Conservation (phyloP, 257 asterid genomes). For the Solanum clarkiae region DNA sequence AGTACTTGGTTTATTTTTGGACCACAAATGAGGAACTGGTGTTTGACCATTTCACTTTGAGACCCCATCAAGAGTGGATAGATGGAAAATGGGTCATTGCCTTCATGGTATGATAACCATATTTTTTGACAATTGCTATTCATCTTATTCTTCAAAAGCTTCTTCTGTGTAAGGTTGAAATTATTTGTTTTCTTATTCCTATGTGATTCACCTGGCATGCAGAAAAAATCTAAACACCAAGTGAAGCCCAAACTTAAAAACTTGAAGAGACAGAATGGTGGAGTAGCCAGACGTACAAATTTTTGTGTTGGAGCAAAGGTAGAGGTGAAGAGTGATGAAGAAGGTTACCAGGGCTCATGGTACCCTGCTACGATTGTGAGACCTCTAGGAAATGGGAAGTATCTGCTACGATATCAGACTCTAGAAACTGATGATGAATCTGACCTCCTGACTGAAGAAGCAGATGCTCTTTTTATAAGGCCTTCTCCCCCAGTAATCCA, state of each 20-base stretch:
- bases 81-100: constrained; percentile 47
- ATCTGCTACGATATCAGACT: constrained; percentile 34
- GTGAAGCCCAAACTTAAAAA: constrained; percentile 20
- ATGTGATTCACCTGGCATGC: constrained; percentile 11
- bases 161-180: background rate
- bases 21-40: constrained; percentile 36
- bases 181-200: background rate
- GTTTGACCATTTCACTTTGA: constrained; percentile 26
- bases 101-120: constrained; percentile 20
- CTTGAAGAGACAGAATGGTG: constrained; percentile 4
- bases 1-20: constrained; percentile 43
- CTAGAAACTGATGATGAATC: constrained; percentile 23
- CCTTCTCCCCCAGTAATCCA: constrained; percentile 28
- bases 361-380: constrained; percentile 30
- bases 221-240: constrained; percentile 25
- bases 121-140: background rate
- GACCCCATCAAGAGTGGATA: constrained; percentile 64
- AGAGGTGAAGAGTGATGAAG: constrained; percentile 38
- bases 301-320: constrained; percentile 26
- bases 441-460: constrained; percentile 29
- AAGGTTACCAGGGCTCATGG: constrained; percentile 36
- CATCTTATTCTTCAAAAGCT: background rate
- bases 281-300: constrained; percentile 1
- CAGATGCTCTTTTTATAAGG: constrained; percentile 32
- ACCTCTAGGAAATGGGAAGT: constrained; percentile 16